Percentiles rank a stretch among this genome's conserved stretches.
Conservation (phyloP, 805 yeast genomes). For the Myxozyma melibiosi region DNA sequence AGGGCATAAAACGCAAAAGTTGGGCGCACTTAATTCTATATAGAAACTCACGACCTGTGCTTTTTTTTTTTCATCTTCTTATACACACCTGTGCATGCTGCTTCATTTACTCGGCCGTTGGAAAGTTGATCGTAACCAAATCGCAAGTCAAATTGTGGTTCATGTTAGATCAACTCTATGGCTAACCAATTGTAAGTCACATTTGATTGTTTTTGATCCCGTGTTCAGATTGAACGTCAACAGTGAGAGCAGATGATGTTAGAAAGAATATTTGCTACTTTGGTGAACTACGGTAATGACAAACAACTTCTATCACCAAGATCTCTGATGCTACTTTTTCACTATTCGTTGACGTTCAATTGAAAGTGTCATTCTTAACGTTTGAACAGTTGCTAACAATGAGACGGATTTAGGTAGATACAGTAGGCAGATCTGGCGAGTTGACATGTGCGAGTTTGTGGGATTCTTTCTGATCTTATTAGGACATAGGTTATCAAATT, state of each 20-base stretch:
- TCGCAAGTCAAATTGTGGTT: no score
- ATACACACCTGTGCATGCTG: background rate
- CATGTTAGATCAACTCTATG: background rate
- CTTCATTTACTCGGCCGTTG: no score
- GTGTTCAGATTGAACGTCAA: background rate
- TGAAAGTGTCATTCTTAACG: background rate
- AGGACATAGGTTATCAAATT: no score
- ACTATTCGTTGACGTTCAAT: background rate
- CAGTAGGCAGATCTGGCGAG: no score
- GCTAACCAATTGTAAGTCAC: background rate
- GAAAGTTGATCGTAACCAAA: no score
- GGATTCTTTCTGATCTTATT: no score
- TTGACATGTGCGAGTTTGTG: background rate
- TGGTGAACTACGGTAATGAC: conserved; percentile 20
- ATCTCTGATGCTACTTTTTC: conserved; percentile 20
- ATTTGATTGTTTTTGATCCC: background rate
- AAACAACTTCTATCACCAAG: conserved; percentile 25
- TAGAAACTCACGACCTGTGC: background rate
- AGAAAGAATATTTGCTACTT: conserved; percentile 26
- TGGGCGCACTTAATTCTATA: background rate
- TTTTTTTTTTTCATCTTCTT: background rate
- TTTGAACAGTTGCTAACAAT: background rate
- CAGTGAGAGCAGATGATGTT: conserved; percentile 18
- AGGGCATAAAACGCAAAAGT: background rate
- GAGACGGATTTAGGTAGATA: background rate